Conservation (phyloP, 1,284 basidiomycete species). For the Cryptococcus sp. region DNA sequence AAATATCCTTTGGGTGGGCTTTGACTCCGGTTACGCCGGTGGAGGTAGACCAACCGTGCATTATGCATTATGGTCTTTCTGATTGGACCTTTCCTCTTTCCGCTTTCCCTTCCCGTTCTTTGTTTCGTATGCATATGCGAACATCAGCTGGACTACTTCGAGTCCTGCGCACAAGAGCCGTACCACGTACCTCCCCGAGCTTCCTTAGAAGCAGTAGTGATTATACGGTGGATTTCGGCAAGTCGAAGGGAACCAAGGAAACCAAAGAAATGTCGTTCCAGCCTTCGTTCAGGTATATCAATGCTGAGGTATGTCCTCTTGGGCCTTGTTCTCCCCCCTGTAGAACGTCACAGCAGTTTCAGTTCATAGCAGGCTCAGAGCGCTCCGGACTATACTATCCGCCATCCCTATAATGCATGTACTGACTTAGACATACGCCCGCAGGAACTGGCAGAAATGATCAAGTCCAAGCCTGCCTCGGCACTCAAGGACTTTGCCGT, state of each 20-base stretch:
- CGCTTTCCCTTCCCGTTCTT: no score
- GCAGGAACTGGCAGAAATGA: constrained; percentile 47
- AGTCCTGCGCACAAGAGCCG: background rate
- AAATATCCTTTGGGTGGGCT: background rate
- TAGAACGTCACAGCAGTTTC: no score
- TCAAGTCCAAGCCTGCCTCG: constrained; percentile 40
- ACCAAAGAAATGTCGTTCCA: constrained; percentile 40
- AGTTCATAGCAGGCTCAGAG: no score
- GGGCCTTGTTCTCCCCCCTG: background rate
- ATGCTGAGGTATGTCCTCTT: constrained; percentile 33
- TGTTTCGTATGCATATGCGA: no score
- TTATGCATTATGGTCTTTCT: background rate
- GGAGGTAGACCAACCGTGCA: no score
- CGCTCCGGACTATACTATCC: no score
- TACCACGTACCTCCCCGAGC: background rate
- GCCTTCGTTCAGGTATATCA: constrained; percentile 48
- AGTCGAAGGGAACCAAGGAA: background rate
- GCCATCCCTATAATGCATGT: no score
- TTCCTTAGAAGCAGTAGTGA: background rate
- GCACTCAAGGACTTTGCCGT: constrained; percentile 42
- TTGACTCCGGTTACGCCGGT: background rate
- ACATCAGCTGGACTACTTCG: background rate
- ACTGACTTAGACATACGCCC: no score
- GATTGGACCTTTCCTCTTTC: no score
- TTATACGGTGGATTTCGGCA: background rate